Base-by-base conservation (phyloP, 768 basidiomycete genomes). In the Tylopilus intermedius region DNA sequence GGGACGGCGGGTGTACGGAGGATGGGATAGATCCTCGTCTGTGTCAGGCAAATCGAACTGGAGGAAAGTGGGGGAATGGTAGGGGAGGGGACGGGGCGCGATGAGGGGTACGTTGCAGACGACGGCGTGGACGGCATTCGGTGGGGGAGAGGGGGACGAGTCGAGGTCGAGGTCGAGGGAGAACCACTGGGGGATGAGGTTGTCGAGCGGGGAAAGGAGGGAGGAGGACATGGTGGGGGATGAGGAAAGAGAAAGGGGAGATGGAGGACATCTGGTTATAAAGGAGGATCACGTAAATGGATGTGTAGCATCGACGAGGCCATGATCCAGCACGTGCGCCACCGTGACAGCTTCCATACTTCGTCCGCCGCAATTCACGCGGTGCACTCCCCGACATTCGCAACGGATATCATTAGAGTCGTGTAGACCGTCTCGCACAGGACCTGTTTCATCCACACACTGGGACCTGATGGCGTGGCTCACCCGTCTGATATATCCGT, bases 21-120 rank as follows among this genome's bases (percentile, higher is more conserved):
- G 82, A 57, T 79, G 79, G 0, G 85, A 86, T 39, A 86, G 77
- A 62, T 86, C 83, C 62, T 84, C 80, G 68, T 84, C 83, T 8
- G 80, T 70, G 69, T 84, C 84, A 0, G 85, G 85, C 22, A 80
- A 71, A 51, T 83, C 81, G 64, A 83, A 85, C 49, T 84, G 80
- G 50, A 86, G 79, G 65, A 85, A 84, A 0, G 78, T 79, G 26
- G 84, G 84, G 9, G 83, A 82, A 50, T 83, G 82, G 67, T 82
- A 85, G 2, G 84, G 85, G 35, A 86, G 78, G 0, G 84, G 84
- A 24, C 79, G 79, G 11, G 85, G 84, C 0, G 83, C 84, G 55
- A 85, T 70, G 50, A 86, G 73, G n/a, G 84, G 84, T 2, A 82
- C 80, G 55, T 82, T 78, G 71, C 82, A 84, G 21, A 84, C 74